A percentile compares a stretch with the other conserved stretches of the same genome.
phyloP scores from a whole-genome alignment of 345 rosid genomes.

The Abelmoschus esculentus region DNA sequence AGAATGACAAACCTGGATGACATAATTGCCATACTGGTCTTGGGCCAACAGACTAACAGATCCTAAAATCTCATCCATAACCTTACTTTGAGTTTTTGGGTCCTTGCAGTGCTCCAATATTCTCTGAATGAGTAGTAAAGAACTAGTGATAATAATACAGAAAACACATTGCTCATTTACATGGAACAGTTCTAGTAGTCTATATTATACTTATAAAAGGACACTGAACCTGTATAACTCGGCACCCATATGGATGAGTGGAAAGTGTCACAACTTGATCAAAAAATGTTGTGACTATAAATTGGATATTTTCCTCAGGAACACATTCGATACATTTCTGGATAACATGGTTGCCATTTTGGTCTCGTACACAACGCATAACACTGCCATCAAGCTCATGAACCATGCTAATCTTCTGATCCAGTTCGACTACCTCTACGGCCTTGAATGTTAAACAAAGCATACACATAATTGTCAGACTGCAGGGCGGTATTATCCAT shows the following conservation, averaged over 20 bases:
- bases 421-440: slow-evolving; percentile 54
- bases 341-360: slow-evolving; percentile 65
- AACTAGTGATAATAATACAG: slow-evolving; percentile 5
- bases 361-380: slow-evolving; percentile 63
- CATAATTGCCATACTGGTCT: slow-evolving; percentile 97
- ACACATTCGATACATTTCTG: slow-evolving; percentile 65
- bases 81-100: slow-evolving; percentile 61
- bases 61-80: slow-evolving; percentile 78
- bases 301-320: slow-evolving; percentile 47
- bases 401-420: slow-evolving; percentile 60
- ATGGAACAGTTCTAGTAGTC: background rate
- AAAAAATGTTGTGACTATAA: slow-evolving; percentile 41
- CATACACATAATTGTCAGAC: slow-evolving; percentile 8
- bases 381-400: slow-evolving; percentile 52
- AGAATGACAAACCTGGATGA: slow-evolving; percentile 74
- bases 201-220: background rate
- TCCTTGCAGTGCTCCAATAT: slow-evolving; percentile 84
- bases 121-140: slow-evolving; percentile 39
- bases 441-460: slow-evolving; percentile 32
- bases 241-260: slow-evolving; percentile 63
- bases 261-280: slow-evolving; percentile 51
- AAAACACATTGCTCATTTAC: background rate
- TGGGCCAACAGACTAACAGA: slow-evolving; percentile 91
- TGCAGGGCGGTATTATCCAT: background rate
- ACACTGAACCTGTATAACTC: slow-evolving; percentile 50